Evolutionary conservation across 495 filamentous ascomycete species (phyloP).

Genomic region (Hypoxylon intermedium): DNA sequence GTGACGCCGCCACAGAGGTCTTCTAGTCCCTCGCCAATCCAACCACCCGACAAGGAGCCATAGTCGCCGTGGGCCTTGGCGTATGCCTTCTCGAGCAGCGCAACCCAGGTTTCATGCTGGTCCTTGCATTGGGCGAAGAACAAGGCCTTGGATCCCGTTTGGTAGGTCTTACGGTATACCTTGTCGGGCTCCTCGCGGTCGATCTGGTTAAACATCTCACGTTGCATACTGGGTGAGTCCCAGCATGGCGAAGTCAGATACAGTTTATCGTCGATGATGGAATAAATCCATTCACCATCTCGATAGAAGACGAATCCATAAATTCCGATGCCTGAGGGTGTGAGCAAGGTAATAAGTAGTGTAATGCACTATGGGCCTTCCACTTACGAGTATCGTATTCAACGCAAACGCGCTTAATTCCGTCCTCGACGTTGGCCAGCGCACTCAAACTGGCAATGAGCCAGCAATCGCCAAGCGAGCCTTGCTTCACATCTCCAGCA

Average conservation of each 20-base stretch:
- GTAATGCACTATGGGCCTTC: neutral
- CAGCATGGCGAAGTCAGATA: slow-evolving; percentile 85
- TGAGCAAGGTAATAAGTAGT: slow-evolving; percentile 1
- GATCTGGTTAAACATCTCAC: slow-evolving; percentile 59
- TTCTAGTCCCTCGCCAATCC: slow-evolving; percentile 88
- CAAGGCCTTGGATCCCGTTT: slow-evolving; percentile 79
- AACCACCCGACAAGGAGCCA: slow-evolving; percentile 80
- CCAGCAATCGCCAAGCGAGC: slow-evolving; percentile 90
- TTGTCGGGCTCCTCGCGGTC: slow-evolving; percentile 73
- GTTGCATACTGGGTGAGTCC: slow-evolving; percentile 65
- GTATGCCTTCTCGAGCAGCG: slow-evolving; percentile 92
- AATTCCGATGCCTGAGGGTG: slow-evolving; percentile 69
- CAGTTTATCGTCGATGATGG: slow-evolving; percentile 82
- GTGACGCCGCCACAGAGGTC: slow-evolving; percentile 94
- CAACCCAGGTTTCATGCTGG: slow-evolving; percentile 93
- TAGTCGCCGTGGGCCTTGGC: slow-evolving; percentile 93
- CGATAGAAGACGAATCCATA: slow-evolving; percentile 96
- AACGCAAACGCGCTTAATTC: slow-evolving; percentile 85
- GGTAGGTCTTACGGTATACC: slow-evolving; percentile 80
- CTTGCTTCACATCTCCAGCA: slow-evolving; percentile 81
- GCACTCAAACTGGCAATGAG: slow-evolving; percentile 87
- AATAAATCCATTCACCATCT: slow-evolving; percentile 94
- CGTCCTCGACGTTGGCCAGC: slow-evolving; percentile 75
- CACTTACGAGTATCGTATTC: slow-evolving; percentile 65
- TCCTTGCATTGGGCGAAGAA: slow-evolving; percentile 89